Evolutionary conservation across 352 stramenopile species (phyloP).

Genomic region (Pythium insidiosum): DNA sequence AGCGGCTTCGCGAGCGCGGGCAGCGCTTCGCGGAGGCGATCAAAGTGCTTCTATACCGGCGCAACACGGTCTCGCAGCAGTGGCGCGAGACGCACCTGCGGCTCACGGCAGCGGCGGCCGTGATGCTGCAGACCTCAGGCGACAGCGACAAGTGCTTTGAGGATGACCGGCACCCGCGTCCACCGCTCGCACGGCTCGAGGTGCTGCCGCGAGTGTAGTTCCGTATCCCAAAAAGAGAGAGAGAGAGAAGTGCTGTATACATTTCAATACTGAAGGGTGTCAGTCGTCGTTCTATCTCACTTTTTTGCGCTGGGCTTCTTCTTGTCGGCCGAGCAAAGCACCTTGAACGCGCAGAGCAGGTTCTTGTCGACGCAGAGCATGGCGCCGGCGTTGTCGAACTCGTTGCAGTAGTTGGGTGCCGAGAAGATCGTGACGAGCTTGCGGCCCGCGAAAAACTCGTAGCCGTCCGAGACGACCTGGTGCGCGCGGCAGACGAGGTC

Average conservation of each 20-base stretch:
- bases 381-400: constrained; percentile 99
- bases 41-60: constrained; percentile 31
- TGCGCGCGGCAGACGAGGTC: constrained; percentile 98
- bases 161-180: too few relatives aligned
- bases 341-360: constrained; percentile 77
- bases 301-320: constrained; percentile 25
- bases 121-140: too few relatives aligned
- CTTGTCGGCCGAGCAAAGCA: constrained; percentile 71
- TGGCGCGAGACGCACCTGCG: constrained; percentile 5
- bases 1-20: constrained; percentile 23
- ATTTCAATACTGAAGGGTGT: too few relatives aligned
- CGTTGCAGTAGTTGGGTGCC: constrained; percentile 99
- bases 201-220: too few relatives aligned
- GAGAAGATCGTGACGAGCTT: constrained; percentile 99
- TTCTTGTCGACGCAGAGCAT: constrained; percentile 75
- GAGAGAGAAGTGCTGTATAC: too few relatives aligned
- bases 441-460: constrained; percentile 99
- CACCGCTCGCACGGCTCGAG: too few relatives aligned
- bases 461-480: constrained; percentile 99
- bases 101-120: too few relatives aligned
- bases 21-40: constrained; percentile 39
- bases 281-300: constrained; percentile 1
- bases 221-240: too few relatives aligned
- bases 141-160: too few relatives aligned
- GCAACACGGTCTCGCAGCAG: constrained; percentile 18